Conservation (phyloP, 176 grass and related monocot genomes). For the Cenchrus americanus region DNA sequence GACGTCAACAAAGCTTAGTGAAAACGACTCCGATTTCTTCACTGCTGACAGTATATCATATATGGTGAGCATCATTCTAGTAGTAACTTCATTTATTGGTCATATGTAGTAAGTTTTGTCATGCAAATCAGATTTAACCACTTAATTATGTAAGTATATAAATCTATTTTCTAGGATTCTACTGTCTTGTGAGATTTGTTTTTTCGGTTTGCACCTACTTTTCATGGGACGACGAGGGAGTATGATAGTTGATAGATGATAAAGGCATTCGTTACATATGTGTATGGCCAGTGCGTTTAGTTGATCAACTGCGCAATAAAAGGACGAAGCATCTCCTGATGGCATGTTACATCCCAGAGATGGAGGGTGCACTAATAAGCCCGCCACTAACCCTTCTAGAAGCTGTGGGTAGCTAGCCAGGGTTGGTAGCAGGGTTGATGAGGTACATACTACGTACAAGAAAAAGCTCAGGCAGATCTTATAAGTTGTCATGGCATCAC, state of each 20-base stretch:
- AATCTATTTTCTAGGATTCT: no score
- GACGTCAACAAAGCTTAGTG: neutral
- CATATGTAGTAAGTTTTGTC: no score
- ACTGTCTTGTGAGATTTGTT: no score
- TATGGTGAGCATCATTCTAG: no score
- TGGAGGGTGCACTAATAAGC: slow-evolving; percentile 29
- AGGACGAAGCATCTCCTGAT: slow-evolving; percentile 10
- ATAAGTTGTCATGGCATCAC: slow-evolving; percentile 38
- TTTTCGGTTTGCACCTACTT: no score
- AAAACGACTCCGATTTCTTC: no score
- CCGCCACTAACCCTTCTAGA: slow-evolving; percentile 34
- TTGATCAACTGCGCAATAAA: slow-evolving; percentile 5
- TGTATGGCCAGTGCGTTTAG: neutral
- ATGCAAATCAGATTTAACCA: no score
- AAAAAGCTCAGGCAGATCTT: slow-evolving; percentile 13
- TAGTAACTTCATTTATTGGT: no score
- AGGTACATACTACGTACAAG: slow-evolving; percentile 2
- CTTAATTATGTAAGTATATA: no score
- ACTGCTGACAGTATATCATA: no score
- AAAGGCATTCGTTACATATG: neutral
- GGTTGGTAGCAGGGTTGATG: slow-evolving; percentile 2
- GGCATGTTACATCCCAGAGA: slow-evolving; percentile 31
- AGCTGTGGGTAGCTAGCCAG: slow-evolving; percentile 21
- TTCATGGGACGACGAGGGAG: no score
- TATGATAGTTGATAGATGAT: neutral